Base-by-base conservation (phyloP, 1,284 basidiomycete species). In the Ceratobasidium papillatum region DNA sequence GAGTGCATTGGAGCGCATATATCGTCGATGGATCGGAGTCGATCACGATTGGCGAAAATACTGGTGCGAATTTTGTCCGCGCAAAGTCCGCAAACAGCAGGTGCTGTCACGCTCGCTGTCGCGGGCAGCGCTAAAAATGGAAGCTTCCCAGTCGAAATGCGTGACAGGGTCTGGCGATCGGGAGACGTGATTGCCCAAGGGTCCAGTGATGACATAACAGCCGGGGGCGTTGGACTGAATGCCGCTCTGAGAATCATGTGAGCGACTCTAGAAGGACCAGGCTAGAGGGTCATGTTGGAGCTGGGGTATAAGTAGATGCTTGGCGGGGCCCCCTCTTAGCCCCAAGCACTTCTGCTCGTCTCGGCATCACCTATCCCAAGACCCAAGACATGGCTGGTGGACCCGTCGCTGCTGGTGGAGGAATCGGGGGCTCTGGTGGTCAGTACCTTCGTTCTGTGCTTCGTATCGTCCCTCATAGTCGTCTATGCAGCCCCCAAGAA, bases 341-440 rank as follows among this genome's bases (percentile, higher is more conserved):
- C 62, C 62, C 62, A 49, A 64, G 62, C 41, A 45, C 38, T 45
- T 49, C 38, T 25, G 25, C 59, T 45, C 41, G 14, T 49, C 45
- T 43, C 63, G 22, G 41, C 63, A 38, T 34, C 22, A n/a, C 47
- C 25, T 49, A 4, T 11, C 41, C 45, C 47, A 43, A 62, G 61
- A 43, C 61, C 41, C 38, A 45, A 45, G 30, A 51, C 45, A 76
- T 75, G 74, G 74, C 74, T 43, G 75, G 75, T 49, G 75, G 75
- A 19, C 63, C 64, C 14, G 74, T 64, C 30, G 62, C 75, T 27
- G 61, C 73, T 14, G 75, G 75, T 22, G 61, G 45, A 8, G 75
- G 75, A n/a, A 59, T 76, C 27, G 75, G 75, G 32, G 74, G 64
- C 64, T 65, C 63, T 22, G 74, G 74, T 71, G 64, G 54, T 63